Evolutionary conservation across 2,329 filamentous ascomycete species (phyloP).

Genomic region (Xylariomycetidae sp.): DNA sequence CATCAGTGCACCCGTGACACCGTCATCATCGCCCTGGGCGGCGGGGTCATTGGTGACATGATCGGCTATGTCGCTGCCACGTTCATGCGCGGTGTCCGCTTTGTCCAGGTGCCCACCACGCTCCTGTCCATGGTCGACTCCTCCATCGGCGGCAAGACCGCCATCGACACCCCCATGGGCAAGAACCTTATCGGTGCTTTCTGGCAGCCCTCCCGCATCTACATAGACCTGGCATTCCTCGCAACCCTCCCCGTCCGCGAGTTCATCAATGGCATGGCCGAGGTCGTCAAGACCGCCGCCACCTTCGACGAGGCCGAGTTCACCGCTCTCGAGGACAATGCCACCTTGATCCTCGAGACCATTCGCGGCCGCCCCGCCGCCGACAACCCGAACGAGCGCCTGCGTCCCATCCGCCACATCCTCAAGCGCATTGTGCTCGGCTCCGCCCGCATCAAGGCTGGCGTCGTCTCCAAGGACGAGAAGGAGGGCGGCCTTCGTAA

Average conservation of each 20-base stretch:
- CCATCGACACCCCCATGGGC: slow-evolving; percentile 90
- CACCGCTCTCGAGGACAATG: slow-evolving; percentile 73
- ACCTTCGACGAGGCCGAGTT: slow-evolving; percentile 94
- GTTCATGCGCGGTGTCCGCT: slow-evolving; percentile 95
- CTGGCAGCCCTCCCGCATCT: slow-evolving; percentile 92
- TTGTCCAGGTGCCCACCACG: slow-evolving; percentile 94
- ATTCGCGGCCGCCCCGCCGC: slow-evolving; percentile 50
- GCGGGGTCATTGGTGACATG: slow-evolving; percentile 96
- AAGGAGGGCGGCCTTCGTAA: slow-evolving; percentile 91
- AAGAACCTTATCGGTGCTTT: slow-evolving; percentile 96
- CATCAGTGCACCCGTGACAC: slow-evolving; percentile 93
- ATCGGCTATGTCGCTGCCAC: slow-evolving; percentile 96
- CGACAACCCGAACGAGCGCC: slow-evolving; percentile 48
- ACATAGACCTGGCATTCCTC: slow-evolving; percentile 88
- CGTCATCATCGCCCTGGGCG: slow-evolving; percentile 88
- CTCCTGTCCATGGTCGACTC: slow-evolving; percentile 97
- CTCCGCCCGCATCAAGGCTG: slow-evolving; percentile 88
- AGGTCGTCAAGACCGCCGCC: slow-evolving; percentile 95
- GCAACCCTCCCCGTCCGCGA: slow-evolving; percentile 86
- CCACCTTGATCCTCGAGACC: slow-evolving; percentile 66
- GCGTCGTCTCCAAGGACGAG: slow-evolving; percentile 91
- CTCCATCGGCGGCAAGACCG: slow-evolving; percentile 96
- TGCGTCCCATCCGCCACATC: slow-evolving; percentile 64
- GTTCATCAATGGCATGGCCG: slow-evolving; percentile 98
- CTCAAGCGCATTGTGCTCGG: slow-evolving; percentile 78